Conservation (phyloP, 805 yeast species). For the Ascoidea tarda region DNA sequence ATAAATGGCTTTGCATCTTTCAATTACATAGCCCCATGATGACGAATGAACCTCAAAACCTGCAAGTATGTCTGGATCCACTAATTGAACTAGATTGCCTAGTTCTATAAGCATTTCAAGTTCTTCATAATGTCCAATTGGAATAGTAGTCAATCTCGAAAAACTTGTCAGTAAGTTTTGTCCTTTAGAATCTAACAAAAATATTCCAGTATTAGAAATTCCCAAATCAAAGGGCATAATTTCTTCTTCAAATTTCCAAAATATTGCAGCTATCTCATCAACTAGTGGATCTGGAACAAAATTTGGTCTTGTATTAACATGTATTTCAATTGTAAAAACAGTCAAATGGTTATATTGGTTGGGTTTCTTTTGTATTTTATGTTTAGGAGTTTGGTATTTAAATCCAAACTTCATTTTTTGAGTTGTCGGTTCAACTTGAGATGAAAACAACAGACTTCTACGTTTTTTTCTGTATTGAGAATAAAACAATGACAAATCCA, state of each 20-base stretch:
- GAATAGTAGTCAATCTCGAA: constrained; percentile 12
- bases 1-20: constrained; percentile 33
- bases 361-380: constrained; percentile 21
- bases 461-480: constrained; percentile 7
- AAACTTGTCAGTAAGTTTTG: background rate
- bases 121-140: constrained; percentile 37
- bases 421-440: constrained; percentile 40
- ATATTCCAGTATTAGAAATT: constrained; percentile 23
- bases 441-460: constrained; percentile 14
- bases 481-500: background rate
- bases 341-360: constrained; percentile 34
- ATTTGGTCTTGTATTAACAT: constrained; percentile 37
- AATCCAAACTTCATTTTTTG: constrained; percentile 21
- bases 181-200: constrained; percentile 15
- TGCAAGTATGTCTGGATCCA: constrained; percentile 79
- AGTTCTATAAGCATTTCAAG: constrained; percentile 40
- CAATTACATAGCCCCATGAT: constrained; percentile 87
- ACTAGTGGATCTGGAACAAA: constrained; percentile 47
- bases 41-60: constrained; percentile 72
- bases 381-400: constrained; percentile 23
- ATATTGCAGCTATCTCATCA: constrained; percentile 45
- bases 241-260: constrained; percentile 47
- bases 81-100: constrained; percentile 35
- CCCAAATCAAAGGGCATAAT: constrained; percentile 20
- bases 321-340: constrained; percentile 53